Conservation (phyloP, 805 yeast species). For the Crinitomyces ghanaensis region DNA sequence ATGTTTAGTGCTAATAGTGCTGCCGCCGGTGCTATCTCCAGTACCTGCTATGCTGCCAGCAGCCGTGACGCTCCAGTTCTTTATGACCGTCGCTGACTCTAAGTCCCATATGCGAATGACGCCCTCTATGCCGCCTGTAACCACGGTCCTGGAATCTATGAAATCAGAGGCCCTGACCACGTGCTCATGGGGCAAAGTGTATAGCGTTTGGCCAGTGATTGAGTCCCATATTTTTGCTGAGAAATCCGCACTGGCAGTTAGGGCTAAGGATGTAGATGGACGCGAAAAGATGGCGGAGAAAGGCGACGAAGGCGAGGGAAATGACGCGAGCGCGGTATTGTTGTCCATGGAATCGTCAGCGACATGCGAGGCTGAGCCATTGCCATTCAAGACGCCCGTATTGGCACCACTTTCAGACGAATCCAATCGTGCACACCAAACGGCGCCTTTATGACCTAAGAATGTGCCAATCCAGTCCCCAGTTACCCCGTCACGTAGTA, state of each 20-base stretch:
- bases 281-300: too few relatives aligned
- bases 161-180: slow-evolving; percentile 18
- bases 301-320: too few relatives aligned
- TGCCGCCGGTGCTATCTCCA: too few relatives aligned
- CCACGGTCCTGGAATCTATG: too few relatives aligned
- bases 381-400: too few relatives aligned
- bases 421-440: slow-evolving; percentile 23
- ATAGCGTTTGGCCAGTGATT: slow-evolving; percentile 11
- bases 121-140: slow-evolving; percentile 23
- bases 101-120: slow-evolving; percentile 19
- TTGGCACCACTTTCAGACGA: slow-evolving; percentile 13
- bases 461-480: slow-evolving; percentile 29
- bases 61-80: too few relatives aligned
- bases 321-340: too few relatives aligned
- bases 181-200: slow-evolving; percentile 14
- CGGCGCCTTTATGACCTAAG: slow-evolving; percentile 27
- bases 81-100: slow-evolving; percentile 6
- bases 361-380: too few relatives aligned
- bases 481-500: slow-evolving; percentile 25
- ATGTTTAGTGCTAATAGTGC: too few relatives aligned
- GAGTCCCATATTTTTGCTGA: slow-evolving; percentile 20
- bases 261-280: too few relatives aligned
- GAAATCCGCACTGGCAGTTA: slow-evolving; percentile 27
- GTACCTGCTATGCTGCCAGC: too few relatives aligned
- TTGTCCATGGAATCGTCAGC: too few relatives aligned